Conservation (phyloP, 2,329 filamentous ascomycete species). For the Beauveria caledonica region DNA sequence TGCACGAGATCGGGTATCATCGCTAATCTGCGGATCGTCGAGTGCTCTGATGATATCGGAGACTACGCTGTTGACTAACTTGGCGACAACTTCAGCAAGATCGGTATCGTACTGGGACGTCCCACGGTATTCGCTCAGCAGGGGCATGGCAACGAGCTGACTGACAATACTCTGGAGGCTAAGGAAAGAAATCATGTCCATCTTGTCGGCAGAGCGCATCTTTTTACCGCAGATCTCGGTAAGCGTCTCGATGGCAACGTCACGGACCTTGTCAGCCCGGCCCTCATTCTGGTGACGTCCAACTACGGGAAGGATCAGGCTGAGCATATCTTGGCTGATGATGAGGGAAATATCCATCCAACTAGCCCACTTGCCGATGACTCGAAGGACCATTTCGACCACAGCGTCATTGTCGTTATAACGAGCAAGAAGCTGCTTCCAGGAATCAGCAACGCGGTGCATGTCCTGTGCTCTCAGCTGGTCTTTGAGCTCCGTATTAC, state of each 20-base stretch:
- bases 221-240: constrained; percentile 97
- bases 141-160: constrained; percentile 76
- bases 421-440: constrained; percentile 79
- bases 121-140: constrained; percentile 67
- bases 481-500: constrained; percentile 87
- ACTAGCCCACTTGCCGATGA: constrained; percentile 95
- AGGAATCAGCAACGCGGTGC: constrained; percentile 77
- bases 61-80: constrained; percentile 85
- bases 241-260: constrained; percentile 88
- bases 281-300: constrained; percentile 59
- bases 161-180: constrained; percentile 79
- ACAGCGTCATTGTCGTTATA: constrained; percentile 67
- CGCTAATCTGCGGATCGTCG: constrained; percentile 55
- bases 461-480: constrained; percentile 80
- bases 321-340: constrained; percentile 82
- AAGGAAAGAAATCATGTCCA: constrained; percentile 85
- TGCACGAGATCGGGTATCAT: constrained; percentile 62
- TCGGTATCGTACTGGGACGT: constrained; percentile 91
- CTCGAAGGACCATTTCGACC: constrained; percentile 79
- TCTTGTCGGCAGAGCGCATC: constrained; percentile 90
- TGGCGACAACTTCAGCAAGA: constrained; percentile 88
- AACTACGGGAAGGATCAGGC: constrained; percentile 75
- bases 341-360: constrained; percentile 97
- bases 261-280: constrained; percentile 69
- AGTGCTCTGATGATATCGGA: constrained; percentile 81